A percentile compares a stretch with the other conserved stretches of the same genome.
Evolutionary conservation across 805 yeast species (phyloP).

Genomic region (Lipomyces orientalis): DNA sequence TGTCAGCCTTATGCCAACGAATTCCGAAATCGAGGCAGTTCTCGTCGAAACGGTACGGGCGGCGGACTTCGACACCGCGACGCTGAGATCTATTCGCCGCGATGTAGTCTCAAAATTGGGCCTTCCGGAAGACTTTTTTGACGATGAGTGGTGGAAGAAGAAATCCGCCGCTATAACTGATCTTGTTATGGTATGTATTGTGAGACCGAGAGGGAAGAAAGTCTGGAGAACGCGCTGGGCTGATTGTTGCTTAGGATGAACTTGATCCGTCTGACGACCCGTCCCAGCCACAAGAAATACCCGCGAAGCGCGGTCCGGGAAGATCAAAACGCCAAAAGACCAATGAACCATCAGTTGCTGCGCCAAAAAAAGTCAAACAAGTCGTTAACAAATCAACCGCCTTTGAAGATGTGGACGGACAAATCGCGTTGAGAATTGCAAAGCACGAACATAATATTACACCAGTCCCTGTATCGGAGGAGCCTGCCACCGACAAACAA

Average conservation of each 20-base stretch:
- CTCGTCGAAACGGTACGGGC: constrained; percentile 19
- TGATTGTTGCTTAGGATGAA: not conserved
- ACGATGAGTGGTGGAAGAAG: constrained; percentile 29
- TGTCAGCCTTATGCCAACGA: not conserved
- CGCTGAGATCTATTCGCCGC: constrained; percentile 32
- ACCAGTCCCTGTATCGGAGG: not conserved
- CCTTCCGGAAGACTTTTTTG: constrained; percentile 36
- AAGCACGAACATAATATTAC: not conserved
- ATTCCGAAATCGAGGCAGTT: constrained; percentile 14
- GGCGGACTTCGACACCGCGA: constrained; percentile 38
- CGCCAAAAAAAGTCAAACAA: not conserved
- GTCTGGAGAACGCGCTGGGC: not conserved
- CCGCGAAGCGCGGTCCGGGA: not conserved
- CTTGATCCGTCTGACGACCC: not conserved
- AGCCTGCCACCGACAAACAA: not conserved
- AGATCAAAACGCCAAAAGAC: not conserved
- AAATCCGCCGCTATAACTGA: constrained; percentile 31
- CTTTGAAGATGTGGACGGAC: not conserved
- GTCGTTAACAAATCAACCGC: not conserved
- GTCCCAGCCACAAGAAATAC: too few species aligned
- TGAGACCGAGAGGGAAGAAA: not conserved
- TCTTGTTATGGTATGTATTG: constrained; percentile 25
- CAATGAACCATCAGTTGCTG: not conserved
- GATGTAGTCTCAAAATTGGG: constrained; percentile 30
- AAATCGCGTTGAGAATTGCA: not conserved